Evolutionary conservation across 192 early-diverging fungal genomes (phyloP).

Genomic region (Spinellus fusiger): DNA sequence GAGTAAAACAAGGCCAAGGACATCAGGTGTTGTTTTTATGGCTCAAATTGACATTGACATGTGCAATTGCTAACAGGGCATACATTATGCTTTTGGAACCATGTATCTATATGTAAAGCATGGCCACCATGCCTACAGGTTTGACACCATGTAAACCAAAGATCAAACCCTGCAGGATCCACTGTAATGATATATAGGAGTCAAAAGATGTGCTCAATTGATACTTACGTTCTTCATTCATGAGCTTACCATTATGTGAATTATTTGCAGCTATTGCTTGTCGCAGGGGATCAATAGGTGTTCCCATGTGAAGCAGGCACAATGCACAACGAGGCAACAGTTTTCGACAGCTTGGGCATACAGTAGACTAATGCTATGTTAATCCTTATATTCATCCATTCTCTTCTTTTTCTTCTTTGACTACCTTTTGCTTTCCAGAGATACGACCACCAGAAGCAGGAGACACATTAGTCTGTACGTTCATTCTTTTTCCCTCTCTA

Average conservation of each 20-base stretch:
- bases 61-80: slow-evolving; percentile 93
- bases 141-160: slow-evolving; percentile 99
- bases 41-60: slow-evolving; percentile 52
- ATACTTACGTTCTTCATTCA: not conserved
- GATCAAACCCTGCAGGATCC: slow-evolving; percentile 61
- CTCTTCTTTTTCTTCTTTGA: too few relatives aligned
- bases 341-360: slow-evolving; percentile 59
- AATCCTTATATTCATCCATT: too few relatives aligned
- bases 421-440: slow-evolving; percentile 34
- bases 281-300: slow-evolving; percentile 52
- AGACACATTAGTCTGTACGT: slow-evolving; percentile 28
- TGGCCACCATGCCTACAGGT: slow-evolving; percentile 97
- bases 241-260: slow-evolving; percentile 14
- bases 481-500: slow-evolving; percentile 43
- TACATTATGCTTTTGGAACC: slow-evolving; percentile 79
- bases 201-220: not conserved
- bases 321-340: slow-evolving; percentile 59
- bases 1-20: too few relatives aligned
- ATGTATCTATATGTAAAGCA: slow-evolving; percentile 79
- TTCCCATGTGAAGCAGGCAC: slow-evolving; percentile 60
- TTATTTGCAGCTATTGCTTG: slow-evolving; percentile 29
- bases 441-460: slow-evolving; percentile 17
- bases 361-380: slow-evolving; percentile 55
- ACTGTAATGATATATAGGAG: slow-evolving; percentile 11
- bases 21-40: not conserved